Conservation (phyloP, 805 yeast species). For the Torulaspora delbrueckii region DNA sequence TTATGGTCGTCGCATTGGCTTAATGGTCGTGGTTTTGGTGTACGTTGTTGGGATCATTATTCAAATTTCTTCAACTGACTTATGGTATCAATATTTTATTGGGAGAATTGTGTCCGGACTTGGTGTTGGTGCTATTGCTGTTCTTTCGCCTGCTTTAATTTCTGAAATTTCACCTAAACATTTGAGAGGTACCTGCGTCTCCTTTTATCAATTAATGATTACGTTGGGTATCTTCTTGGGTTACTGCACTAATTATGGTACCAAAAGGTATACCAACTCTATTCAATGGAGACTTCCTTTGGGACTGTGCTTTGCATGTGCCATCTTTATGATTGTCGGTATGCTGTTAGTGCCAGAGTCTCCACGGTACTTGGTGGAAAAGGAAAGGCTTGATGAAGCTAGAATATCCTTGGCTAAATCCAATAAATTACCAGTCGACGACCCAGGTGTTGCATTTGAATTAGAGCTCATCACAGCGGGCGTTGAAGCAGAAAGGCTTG, state of each 20-base stretch:
- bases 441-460: slow-evolving; percentile 53
- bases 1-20: slow-evolving; percentile 60
- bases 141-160: slow-evolving; percentile 68
- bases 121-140: slow-evolving; percentile 77
- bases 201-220: slow-evolving; percentile 65
- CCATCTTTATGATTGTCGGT: slow-evolving; percentile 37
- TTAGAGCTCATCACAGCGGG: slow-evolving; percentile 54
- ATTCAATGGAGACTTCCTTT: slow-evolving; percentile 75
- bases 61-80: slow-evolving; percentile 50
- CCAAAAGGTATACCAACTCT: slow-evolving; percentile 33
- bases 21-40: slow-evolving; percentile 55
- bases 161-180: slow-evolving; percentile 40
- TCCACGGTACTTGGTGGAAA: slow-evolving; percentile 60
- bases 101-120: slow-evolving; percentile 69
- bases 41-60: slow-evolving; percentile 65
- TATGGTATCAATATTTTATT: slow-evolving; percentile 68
- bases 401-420: slow-evolving; percentile 53
- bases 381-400: slow-evolving; percentile 56
- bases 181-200: slow-evolving; percentile 67
- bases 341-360: slow-evolving; percentile 64
- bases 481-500: slow-evolving; percentile 53
- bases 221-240: slow-evolving; percentile 75
- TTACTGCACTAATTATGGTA: slow-evolving; percentile 69
- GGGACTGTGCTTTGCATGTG: slow-evolving; percentile 51
- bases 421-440: slow-evolving; percentile 51